A percentile compares a stretch with the other conserved stretches of the same genome.
phyloP scores from a whole-genome alignment of 805 yeast species.

The Sugiyamaella lignohabitans region DNA sequence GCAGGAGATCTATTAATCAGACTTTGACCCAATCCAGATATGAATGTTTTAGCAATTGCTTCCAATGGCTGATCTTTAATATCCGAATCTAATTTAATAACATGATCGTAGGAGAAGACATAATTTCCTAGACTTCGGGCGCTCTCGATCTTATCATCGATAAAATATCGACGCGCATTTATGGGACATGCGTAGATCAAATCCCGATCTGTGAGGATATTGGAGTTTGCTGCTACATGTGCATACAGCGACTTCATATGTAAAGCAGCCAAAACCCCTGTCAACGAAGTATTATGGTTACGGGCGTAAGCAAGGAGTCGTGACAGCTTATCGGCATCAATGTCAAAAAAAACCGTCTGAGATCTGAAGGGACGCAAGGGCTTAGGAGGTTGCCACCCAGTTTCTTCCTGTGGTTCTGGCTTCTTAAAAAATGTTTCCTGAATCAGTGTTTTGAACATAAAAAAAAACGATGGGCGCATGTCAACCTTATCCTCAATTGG shows the following conservation, averaged over 20 bases:
- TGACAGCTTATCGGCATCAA: slow-evolving; percentile 5
- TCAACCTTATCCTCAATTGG: not conserved
- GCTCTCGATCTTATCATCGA: not conserved
- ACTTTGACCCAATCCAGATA: not conserved
- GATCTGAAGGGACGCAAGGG: slow-evolving; percentile 8
- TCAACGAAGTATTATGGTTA: slow-evolving; percentile 7
- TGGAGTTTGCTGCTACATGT: slow-evolving; percentile 7
- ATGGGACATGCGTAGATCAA: slow-evolving; percentile 12
- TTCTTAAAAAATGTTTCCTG: not conserved
- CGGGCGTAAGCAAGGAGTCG: slow-evolving; percentile 7
- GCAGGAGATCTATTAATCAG: not conserved
- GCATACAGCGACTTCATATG: not conserved
- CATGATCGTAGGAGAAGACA: slow-evolving; percentile 9
- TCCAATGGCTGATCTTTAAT: not conserved
- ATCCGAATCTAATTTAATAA: not conserved
- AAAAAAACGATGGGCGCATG: not conserved
- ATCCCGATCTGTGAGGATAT: slow-evolving; percentile 5
- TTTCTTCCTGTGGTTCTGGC: no score
- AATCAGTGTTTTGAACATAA: not conserved
- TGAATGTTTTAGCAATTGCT: not conserved
- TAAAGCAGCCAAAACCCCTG: slow-evolving; percentile 10
- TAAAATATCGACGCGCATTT: slow-evolving; percentile 14
- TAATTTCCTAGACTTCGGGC: slow-evolving; percentile 13
- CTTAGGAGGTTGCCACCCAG: no score
- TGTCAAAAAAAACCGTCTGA: slow-evolving; percentile 4